phyloP scores from a whole-genome alignment of 2,329 filamentous ascomycete genomes.

The Lecanicillium sp. region DNA sequence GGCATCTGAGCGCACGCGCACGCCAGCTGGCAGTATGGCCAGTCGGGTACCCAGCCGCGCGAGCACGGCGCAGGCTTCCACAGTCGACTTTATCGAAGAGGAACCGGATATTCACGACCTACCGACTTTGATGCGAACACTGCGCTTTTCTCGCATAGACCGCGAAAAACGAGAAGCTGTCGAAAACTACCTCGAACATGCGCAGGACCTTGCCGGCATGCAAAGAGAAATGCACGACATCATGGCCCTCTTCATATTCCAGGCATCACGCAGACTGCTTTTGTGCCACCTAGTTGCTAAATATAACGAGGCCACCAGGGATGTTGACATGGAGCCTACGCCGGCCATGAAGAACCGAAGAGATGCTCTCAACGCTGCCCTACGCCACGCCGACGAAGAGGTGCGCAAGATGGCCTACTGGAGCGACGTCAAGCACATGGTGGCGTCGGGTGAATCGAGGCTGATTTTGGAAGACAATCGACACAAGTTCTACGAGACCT shows the following conservation, averaged over 20 bases:
- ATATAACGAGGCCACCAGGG: slow-evolving; percentile 9
- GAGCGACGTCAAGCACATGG: slow-evolving; percentile 72
- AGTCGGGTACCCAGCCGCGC: slow-evolving; percentile 29
- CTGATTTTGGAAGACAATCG: slow-evolving; percentile 36
- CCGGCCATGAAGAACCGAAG: slow-evolving; percentile 35
- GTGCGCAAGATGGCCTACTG: slow-evolving; percentile 80
- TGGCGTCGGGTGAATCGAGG: slow-evolving; percentile 43
- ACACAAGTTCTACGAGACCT: slow-evolving; percentile 32
- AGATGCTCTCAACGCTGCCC: slow-evolving; percentile 65
- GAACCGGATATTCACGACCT: slow-evolving; percentile 57
- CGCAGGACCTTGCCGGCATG: slow-evolving; percentile 70
- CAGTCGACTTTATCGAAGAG: slow-evolving; percentile 46
- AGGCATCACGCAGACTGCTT: slow-evolving; percentile 69
- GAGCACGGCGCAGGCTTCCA: slow-evolving; percentile 31
- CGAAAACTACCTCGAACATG: slow-evolving; percentile 73
- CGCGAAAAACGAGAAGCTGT: slow-evolving; percentile 85
- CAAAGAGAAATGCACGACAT: slow-evolving; percentile 74
- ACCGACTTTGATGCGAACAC: slow-evolving; percentile 58
- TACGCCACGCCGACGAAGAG: slow-evolving; percentile 72
- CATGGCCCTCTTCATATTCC: slow-evolving; percentile 83
- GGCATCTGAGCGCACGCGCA: slow-evolving; percentile 34
- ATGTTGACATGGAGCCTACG: not conserved
- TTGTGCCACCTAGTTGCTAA: slow-evolving; percentile 12
- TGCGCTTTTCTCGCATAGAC: slow-evolving; percentile 72
- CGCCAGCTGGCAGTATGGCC: slow-evolving; percentile 28